Percentiles rank a stretch among this genome's conserved stretches.
phyloP scores from a whole-genome alignment of 306 rosid genomes.

The Vigna reflexopilosa region DNA sequence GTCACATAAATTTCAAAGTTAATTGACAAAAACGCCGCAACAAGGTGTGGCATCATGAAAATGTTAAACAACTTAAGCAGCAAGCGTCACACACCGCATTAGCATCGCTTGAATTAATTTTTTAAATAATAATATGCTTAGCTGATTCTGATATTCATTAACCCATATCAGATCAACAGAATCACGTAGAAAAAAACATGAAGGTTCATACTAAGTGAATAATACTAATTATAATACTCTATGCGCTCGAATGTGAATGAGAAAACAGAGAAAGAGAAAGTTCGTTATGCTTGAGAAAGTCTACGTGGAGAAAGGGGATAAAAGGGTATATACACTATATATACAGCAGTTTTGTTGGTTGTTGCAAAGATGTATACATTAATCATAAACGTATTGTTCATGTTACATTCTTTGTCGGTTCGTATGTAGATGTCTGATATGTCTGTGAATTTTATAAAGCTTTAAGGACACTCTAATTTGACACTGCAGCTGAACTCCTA shows the following conservation, averaged over 20 bases:
- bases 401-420: conserved; percentile 56
- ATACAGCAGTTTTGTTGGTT: conserved; percentile 40
- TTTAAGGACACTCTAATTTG: conserved; percentile 77
- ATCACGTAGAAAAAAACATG: conserved; percentile 12
- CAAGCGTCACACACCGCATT: conserved; percentile 17
- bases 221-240: too few species aligned
- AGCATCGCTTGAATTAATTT: background rate
- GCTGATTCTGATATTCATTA: background rate
- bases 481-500: conserved; percentile 68
- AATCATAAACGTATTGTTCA: conserved; percentile 15
- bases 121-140: conserved; percentile 4
- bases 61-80: conserved; percentile 23
- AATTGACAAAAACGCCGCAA: conserved; percentile 33
- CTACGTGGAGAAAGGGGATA: conserved; percentile 55
- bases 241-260: conserved; percentile 25
- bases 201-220: background rate
- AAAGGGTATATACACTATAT: conserved; percentile 22
- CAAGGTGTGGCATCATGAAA: conserved; percentile 13
- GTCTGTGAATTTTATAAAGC: conserved; percentile 49
- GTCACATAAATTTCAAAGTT: conserved; percentile 7
- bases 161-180: background rate
- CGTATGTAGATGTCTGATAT: conserved; percentile 51
- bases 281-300: conserved; percentile 54
- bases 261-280: background rate
- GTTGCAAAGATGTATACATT: conserved; percentile 24